These are phyloP conservation scores for Eimeria maxima DNA, from an alignment of 169 alveolate species.

Conservation along the genomic window DNA sequence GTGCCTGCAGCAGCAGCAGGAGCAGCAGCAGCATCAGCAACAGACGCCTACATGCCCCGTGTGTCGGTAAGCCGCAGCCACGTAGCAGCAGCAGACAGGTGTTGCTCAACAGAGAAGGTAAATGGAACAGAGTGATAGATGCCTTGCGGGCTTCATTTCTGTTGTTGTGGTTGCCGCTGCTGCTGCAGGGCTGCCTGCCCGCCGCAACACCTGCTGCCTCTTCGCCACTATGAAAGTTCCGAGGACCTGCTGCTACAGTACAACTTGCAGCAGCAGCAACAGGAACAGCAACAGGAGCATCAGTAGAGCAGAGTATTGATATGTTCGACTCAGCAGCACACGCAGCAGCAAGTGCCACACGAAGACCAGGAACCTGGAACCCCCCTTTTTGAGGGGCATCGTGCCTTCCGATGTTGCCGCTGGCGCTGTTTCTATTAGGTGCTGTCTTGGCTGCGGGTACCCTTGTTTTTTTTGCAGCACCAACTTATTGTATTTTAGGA, in stretches of 20 bases:
- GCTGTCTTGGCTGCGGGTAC: too few species aligned
- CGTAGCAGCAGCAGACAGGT: neutral
- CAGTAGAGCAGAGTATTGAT: too few species aligned
- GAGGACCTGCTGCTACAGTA: slow-evolving; percentile 57
- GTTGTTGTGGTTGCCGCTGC: neutral
- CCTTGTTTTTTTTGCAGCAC: too few species aligned
- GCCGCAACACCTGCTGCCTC: slow-evolving; percentile 45
- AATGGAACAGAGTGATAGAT: neutral
- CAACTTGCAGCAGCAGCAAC: slow-evolving; percentile 58
- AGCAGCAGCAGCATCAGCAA: slow-evolving; percentile 12
- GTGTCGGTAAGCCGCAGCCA: slow-evolving; percentile 20
- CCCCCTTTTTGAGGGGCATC: neutral
- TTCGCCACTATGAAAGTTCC: slow-evolving; percentile 51
- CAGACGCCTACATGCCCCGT: slow-evolving; percentile 42
- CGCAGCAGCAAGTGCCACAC: neutral
- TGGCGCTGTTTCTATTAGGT: neutral
- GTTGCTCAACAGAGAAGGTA: neutral
- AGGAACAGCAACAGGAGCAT: slow-evolving; percentile 16
- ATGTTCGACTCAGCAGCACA: neutral
- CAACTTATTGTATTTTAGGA: too few species aligned
- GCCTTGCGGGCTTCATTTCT: neutral
- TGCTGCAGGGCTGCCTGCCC: slow-evolving; percentile 59
- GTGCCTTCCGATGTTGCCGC: neutral
- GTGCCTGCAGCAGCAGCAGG: slow-evolving; percentile 70
- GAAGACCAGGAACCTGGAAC: neutral